Evolutionary conservation across 495 filamentous ascomycete species (phyloP), one percentile per base, ranked within the genome.

Genomic region (Podospora pseudocomata): DNA sequence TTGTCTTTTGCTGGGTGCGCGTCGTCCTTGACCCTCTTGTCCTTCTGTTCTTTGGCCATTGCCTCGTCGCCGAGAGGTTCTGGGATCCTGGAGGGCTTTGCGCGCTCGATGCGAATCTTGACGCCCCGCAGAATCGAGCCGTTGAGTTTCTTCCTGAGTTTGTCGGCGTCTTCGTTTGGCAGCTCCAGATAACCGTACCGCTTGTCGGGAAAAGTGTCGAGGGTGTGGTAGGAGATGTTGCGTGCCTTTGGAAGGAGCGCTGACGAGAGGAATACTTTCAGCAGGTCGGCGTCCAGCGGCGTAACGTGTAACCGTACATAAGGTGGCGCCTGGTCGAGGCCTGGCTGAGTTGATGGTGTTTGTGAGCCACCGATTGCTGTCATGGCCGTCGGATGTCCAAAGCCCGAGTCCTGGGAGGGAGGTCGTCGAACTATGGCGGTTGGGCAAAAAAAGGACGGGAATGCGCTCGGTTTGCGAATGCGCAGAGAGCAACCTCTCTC

Each of bases 121-220:
- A 85, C 83, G 39, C 95, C 95, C 67, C 89, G 96, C 27, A 98
- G 80, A 16, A 93, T 89, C 5, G 90, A 86, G 9, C 94, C 94
- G 81, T 97, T 91, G n/a, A 98, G 84, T 75, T 96, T 97, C 83
- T 92, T 94, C 78, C 89, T 91, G 32, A 98, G 80, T 74, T 93
- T 96, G 3, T 94, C 89, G 5, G 93, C 95, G 69, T 95, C 92
- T 78, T 88, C 86, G 2, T 74, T 77, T 0, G 94, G 92, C 23
- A 98, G 77, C 20, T 94, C 91, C 60, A 97, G 79, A 80, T 90
- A 99, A 60, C 93, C 95, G 89, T 92, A 99, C 49, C 84, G 86
- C 73, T 88, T 91, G 66, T 99, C 94, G 16, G 94, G 94, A 69
- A 95, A 97, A 5, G 92, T 93, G 66, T 92, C 82, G 55, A 97